These are phyloP conservation scores for Cladosporium cucumerinum DNA, from an alignment of 2,329 filamentous ascomycete species.

Conservation along the genomic window DNA sequence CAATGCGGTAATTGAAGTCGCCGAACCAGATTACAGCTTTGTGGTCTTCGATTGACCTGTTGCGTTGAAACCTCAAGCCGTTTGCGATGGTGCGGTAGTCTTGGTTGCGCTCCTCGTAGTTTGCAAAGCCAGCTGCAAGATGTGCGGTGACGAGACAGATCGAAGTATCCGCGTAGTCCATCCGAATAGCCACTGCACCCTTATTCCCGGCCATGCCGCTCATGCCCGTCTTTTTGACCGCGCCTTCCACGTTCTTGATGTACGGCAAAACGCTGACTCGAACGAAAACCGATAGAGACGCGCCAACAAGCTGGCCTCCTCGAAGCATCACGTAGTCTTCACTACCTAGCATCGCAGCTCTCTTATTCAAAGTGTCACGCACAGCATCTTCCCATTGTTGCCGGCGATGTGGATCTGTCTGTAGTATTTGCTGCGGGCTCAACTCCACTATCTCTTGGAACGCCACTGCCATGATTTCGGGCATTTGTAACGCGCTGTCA, in stretches of 20 bases:
- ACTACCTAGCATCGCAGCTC: conserved; percentile 61
- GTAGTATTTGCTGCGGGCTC: conserved; percentile 98
- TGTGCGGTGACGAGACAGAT: conserved; percentile 96
- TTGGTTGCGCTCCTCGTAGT: conserved; percentile 92
- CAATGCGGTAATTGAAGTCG: conserved; percentile 98
- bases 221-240: conserved; percentile 90
- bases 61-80: conserved; percentile 85
- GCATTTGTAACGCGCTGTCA: conserved; percentile 57
- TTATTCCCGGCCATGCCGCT: conserved; percentile 98
- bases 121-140: conserved; percentile 90
- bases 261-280: conserved; percentile 70
- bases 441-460: conserved; percentile 99
- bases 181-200: conserved; percentile 90
- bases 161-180: conserved; percentile 89
- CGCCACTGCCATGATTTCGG: conserved; percentile 83
- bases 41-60: conserved; percentile 87
- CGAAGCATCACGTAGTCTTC: conserved; percentile 85
- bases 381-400: conserved; percentile 85
- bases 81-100: conserved; percentile 88
- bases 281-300: conserved; percentile 88
- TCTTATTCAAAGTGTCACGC: conserved; percentile 69
- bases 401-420: conserved; percentile 83
- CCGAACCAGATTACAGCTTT: conserved; percentile 91
- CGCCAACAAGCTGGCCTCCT: conserved; percentile 91
- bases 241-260: conserved; percentile 96